Evolutionary conservation across 441 rosid genomes (phyloP), one percentile per base, ranked within the genome.

Genomic region (Geranium incanum): DNA sequence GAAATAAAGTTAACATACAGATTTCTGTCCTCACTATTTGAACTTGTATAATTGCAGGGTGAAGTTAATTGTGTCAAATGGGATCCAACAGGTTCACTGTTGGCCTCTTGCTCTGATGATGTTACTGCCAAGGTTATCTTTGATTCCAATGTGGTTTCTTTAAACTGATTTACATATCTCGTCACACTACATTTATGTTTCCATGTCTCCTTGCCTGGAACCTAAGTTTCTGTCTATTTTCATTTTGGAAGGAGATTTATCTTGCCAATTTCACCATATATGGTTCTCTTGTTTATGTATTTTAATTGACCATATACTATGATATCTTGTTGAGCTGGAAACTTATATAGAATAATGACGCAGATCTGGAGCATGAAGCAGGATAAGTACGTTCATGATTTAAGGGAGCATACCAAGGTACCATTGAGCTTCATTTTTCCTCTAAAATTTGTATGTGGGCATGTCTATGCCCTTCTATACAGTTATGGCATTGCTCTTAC

Each of bases 61-160:
- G 98, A 94, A 80, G 98, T 94, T 71, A 95, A 95, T 84, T 92
- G 99, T 78, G 97, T 95, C 77, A 95, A 95, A 85, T 95, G 99
- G 99, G 98, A 92, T 88, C 98, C 98, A 59, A 89, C 94, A 33
- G 99, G 99, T 71, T 75, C 91, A 55, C 80, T 89, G 75, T 75
- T 95, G 80, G 99, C 99, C 70, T 92, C 99, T 8, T 95, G 98
- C 84, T 95, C 99, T 52, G 98, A 95, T 71, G 99, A 95, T 72
- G 84, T 86, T 68, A 92, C 89, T 79, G 99, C 93, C 18, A 95
- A 95, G 97, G 97, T 94, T 80, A 12, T 18, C 45, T 52, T n/a
- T 33, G 50, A 71, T 75, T 18, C 68, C 43, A 33, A 23, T 69
- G 39, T 38, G 18, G 33, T 70, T 33, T 69, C 69, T 48, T 23